A percentile compares a stretch with the other conserved stretches of the same genome.
These are phyloP conservation scores for Backusella macrospora DNA, from an alignment of 192 early-diverging fungal genomes.

Conservation along the genomic window DNA sequence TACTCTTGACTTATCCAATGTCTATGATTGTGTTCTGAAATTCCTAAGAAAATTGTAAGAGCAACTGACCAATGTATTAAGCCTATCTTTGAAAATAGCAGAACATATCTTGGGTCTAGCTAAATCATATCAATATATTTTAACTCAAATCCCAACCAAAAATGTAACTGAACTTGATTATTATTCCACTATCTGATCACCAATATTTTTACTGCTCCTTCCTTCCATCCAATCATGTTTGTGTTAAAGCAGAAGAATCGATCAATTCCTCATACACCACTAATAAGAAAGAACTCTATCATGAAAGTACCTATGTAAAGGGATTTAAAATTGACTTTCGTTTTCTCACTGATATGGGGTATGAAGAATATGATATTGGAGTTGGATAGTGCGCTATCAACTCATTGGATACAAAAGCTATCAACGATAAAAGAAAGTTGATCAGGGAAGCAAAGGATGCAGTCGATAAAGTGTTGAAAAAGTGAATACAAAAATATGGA, in stretches of 20 bases:
- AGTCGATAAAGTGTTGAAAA: background rate
- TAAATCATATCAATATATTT: background rate
- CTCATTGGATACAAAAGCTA: background rate
- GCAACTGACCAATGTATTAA: background rate
- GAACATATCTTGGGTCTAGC: background rate
- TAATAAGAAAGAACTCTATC: conserved; percentile 8
- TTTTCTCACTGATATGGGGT: background rate
- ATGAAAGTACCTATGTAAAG: background rate
- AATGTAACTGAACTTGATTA: background rate
- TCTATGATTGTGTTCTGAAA: background rate
- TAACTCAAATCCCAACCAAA: background rate
- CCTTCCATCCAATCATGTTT: background rate
- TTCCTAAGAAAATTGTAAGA: background rate
- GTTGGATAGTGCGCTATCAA: background rate
- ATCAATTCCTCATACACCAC: background rate
- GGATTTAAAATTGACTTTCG: conserved; percentile 11
- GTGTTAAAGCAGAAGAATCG: conserved; percentile 6
- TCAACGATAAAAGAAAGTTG: background rate
- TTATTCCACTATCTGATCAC: background rate
- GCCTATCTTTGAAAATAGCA: background rate
- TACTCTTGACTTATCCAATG: background rate
- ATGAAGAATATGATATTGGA: background rate
- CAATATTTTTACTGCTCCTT: background rate
- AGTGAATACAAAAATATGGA: conserved; percentile 12
- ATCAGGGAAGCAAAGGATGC: background rate